phyloP scores from a whole-genome alignment of 2,329 filamentous ascomycete species.

The Talaromyces sp. region DNA sequence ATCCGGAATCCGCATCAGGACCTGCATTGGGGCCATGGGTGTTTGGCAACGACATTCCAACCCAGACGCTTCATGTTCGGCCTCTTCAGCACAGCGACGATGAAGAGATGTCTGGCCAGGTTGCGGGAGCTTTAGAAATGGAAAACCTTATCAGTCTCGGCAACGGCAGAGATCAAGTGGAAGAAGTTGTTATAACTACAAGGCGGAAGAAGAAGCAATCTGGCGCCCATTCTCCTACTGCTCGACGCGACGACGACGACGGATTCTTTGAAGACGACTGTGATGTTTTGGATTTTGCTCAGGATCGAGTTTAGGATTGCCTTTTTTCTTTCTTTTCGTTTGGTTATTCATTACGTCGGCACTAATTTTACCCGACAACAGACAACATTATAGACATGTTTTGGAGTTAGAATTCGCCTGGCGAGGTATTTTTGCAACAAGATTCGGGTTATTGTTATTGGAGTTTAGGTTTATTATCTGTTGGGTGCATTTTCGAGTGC shows the following conservation, averaged over 20 bases:
- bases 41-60: conserved; percentile 48
- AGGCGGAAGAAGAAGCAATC: conserved; percentile 57
- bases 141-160: conserved; percentile 47
- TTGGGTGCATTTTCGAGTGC: background rate
- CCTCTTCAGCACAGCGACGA: conserved; percentile 37
- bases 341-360: background rate
- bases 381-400: background rate
- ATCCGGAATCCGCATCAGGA: conserved; percentile 36
- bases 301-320: conserved; percentile 44
- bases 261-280: conserved; percentile 90
- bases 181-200: conserved; percentile 79
- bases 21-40: conserved; percentile 41
- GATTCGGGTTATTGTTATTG: no score
- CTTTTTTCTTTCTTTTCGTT: background rate
- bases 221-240: conserved; percentile 23
- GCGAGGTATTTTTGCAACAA: background rate
- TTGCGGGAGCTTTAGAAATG: conserved; percentile 35
- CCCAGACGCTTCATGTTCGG: conserved; percentile 43
- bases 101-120: conserved; percentile 25
- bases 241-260: conserved; percentile 50
- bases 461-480: background rate
- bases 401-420: background rate
- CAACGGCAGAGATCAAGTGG: conserved; percentile 54
- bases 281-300: conserved; percentile 82
- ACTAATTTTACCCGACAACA: background rate